Evolutionary conservation across 768 basidiomycete species (phyloP), one percentile per base, ranked within the genome.

Genomic region (Panellus pusillus): DNA sequence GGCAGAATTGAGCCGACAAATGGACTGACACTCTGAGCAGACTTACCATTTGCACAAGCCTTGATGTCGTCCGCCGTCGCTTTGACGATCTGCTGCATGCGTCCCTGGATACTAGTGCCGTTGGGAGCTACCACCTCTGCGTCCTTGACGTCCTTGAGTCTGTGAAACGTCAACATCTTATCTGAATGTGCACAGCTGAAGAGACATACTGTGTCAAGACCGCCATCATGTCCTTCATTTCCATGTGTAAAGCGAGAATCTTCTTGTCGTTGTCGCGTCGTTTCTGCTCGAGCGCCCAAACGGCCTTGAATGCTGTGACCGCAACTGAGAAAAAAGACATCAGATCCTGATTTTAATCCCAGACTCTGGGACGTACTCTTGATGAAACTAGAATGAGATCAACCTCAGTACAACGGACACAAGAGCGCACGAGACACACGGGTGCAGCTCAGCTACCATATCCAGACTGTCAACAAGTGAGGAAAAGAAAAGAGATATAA

Each of bases 221-320:
- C 11, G 51, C 47, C 68, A 76, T 72, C 72, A 72, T 75, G 20
- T 76, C 70, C 39, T 59, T 66, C 75, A 76, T 76, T 50, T 70
- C 66, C 12, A 67, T 62, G 59, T 71, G 66, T n/a, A 77, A 58
- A 0, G 66, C 50, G 3, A 68, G 57, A 13, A 77, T 66, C 49
- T 68, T 71, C 50, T 66, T 67, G 49, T 77, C 74, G 37, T 77
- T 76, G 5, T 72, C 72, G 6, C 70, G 64, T 3, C 74, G 66
- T 35, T 70, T 73, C 47, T 66, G 53, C 42, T 74, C 74, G 29
- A 77, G 65, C 11, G 68, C 70, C 51, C 71, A 68, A 4, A 71
- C 71, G 0, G 72, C 70, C 48, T 72, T 70, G 68, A 76, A 76
- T 0, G 72, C 73, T 29, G 73, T 53, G 18, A 76, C 71, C 27